phyloP scores from a whole-genome alignment of 2,329 filamentous ascomycete genomes.

The Zasmidium cellare region DNA sequence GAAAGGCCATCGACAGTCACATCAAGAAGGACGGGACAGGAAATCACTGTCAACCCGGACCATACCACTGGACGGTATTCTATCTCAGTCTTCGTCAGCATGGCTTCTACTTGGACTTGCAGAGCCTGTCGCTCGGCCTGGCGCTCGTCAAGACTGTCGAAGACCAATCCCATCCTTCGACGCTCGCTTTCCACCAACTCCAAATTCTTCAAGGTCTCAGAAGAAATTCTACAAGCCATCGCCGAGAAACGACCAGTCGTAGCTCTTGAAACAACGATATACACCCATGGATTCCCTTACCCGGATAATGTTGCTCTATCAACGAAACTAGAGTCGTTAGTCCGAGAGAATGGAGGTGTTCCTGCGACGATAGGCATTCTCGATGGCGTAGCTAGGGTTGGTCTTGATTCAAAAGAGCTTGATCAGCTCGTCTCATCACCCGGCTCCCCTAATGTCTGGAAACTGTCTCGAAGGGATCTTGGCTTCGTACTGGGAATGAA shows the following conservation, averaged over 20 bases:
- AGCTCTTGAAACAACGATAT: constrained; percentile 92
- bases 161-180: background rate
- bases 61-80: no score
- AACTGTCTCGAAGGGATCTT: constrained; percentile 85
- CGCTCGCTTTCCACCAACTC: constrained; percentile 14
- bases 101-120: constrained; percentile 19
- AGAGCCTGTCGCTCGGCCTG: constrained; percentile 16
- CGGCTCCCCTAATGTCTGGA: constrained; percentile 60
- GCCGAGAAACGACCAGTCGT: constrained; percentile 77
- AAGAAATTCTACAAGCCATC: constrained; percentile 79
- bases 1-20: no score
- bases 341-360: constrained; percentile 77
- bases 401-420: constrained; percentile 71
- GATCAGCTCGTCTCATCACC: constrained; percentile 66
- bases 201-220: constrained; percentile 65
- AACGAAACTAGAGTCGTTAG: constrained; percentile 75
- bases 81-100: no score
- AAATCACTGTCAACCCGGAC: no score
- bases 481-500: constrained; percentile 75
- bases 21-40: no score
- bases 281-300: constrained; percentile 82
- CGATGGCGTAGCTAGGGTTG: constrained; percentile 78
- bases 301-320: constrained; percentile 74
- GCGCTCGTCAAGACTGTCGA: background rate
- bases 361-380: constrained; percentile 91